Percentiles rank a stretch among this genome's conserved stretches.
Evolutionary conservation across 306 rosid genomes (phyloP).

Genomic region (Lathyrus sativus): DNA sequence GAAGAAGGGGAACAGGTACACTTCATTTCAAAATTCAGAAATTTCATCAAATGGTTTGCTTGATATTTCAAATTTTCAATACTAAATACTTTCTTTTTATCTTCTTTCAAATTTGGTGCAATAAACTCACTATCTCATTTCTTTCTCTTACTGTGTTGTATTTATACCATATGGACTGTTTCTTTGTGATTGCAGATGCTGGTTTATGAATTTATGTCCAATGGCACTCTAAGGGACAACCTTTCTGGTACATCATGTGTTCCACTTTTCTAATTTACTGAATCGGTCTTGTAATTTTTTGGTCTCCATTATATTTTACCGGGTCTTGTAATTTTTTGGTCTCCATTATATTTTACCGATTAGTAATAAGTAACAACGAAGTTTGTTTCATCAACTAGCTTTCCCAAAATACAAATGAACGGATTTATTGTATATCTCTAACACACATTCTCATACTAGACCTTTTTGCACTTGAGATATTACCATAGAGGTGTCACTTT

Average conservation of each 20-base stretch:
- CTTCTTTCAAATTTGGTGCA: too few relatives aligned
- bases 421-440: neutral
- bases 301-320: neutral
- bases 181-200: constrained; percentile 66
- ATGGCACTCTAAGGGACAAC: constrained; percentile 87
- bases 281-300: neutral
- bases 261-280: constrained; percentile 22
- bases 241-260: constrained; percentile 67
- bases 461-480: neutral
- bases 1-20: constrained; percentile 81
- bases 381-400: neutral
- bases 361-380: constrained; percentile 23
- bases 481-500: too few relatives aligned
- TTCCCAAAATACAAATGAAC: neutral
- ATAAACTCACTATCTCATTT: too few relatives aligned
- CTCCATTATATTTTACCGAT: neutral
- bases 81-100: too few relatives aligned
- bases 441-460: neutral
- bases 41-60: neutral
- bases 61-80: neutral
- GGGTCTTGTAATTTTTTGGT: neutral
- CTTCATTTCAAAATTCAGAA: constrained; percentile 6
- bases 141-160: neutral
- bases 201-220: constrained; percentile 88
- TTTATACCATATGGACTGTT: neutral